Evolutionary conservation across 345 rosid genomes (phyloP), one percentile per base, ranked within the genome.

Genomic region (Eucalyptus fibrosa): DNA sequence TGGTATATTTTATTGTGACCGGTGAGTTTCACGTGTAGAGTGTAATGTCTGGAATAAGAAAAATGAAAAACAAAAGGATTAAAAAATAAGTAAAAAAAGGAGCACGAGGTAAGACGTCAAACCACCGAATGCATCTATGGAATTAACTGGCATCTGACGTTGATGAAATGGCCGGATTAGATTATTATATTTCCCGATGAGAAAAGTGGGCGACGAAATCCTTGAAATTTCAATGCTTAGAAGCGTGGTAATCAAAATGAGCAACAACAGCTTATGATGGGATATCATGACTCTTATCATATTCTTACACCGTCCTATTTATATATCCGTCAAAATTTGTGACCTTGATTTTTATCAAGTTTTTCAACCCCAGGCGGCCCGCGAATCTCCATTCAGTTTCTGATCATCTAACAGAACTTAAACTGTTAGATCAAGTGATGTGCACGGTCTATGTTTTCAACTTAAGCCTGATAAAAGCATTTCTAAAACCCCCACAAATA

Each of bases 291-390:
- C 47, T 21, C 26, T 6, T 11, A 11, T 72, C 15, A 4, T 72
- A 37, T 37, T 8, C 5, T 37, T 40, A 37, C 3, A 72, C 11
- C 11, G 59, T 2, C 2, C 2, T 53, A 19, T 8, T 53, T 53
- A 53, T 53, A 19, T 53, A 19, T 53, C 11, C 59, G 0, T 53
- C 5, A 53, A 53, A 53, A 8, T 0, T 0, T 2, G 4, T 53
- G 0, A 53, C 83, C 30, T 77, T 21, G 3, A 77, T 77, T 21
- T 65, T 65, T 65, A 65, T 65, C 10, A 8, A 65, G 77, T n/a
- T n/a, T n/a, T n/a, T 65, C 37, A 32, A 65, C 37, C 8, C 37
- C 6, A 2, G 2, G 77, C 6, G 3, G 8, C 9, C 5, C 37
- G 12, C 1, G 2, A n/a, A 65, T 65, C 77, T n/a, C 10, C 72